Conservation (phyloP, 306 rosid genomes). For the Lathyrus aphaca region DNA sequence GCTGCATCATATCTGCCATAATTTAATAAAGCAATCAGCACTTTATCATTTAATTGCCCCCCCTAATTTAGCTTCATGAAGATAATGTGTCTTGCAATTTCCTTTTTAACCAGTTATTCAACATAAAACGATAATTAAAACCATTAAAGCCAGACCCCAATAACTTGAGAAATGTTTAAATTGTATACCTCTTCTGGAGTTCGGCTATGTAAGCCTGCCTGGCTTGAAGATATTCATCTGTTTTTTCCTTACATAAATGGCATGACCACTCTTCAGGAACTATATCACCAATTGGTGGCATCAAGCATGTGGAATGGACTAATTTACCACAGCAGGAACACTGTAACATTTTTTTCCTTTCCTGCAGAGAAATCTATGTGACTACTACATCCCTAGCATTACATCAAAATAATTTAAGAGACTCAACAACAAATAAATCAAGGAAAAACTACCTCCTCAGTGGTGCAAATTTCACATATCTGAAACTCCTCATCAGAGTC, state of each 20-base stretch:
- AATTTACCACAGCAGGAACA: constrained; percentile 92
- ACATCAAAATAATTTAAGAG: constrained; percentile 35
- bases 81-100: constrained; percentile 20
- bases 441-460: constrained; percentile 68
- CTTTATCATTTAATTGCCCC: background rate
- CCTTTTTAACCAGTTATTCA: constrained; percentile 2
- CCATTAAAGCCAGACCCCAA: constrained; percentile 29
- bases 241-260: constrained; percentile 85
- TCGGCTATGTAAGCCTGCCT: constrained; percentile 72
- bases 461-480: constrained; percentile 87
- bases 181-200: constrained; percentile 72
- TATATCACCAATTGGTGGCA: constrained; percentile 80
- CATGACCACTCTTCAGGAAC: constrained; percentile 91
- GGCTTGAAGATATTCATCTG: constrained; percentile 84
- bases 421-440: background rate
- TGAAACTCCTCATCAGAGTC: constrained; percentile 98
- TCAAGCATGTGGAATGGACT: constrained; percentile 80
- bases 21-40: constrained; percentile 39
- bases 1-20: constrained; percentile 81
- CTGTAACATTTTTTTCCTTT: constrained; percentile 77
- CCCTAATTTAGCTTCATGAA: background rate
- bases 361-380: constrained; percentile 60
- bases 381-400: constrained; percentile 37
- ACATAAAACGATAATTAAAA: constrained; percentile 20
- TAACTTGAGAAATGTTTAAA: constrained; percentile 26